Evolutionary conservation across 2,329 filamentous ascomycete species (phyloP).

Genomic region (Neonectria coccinea): DNA sequence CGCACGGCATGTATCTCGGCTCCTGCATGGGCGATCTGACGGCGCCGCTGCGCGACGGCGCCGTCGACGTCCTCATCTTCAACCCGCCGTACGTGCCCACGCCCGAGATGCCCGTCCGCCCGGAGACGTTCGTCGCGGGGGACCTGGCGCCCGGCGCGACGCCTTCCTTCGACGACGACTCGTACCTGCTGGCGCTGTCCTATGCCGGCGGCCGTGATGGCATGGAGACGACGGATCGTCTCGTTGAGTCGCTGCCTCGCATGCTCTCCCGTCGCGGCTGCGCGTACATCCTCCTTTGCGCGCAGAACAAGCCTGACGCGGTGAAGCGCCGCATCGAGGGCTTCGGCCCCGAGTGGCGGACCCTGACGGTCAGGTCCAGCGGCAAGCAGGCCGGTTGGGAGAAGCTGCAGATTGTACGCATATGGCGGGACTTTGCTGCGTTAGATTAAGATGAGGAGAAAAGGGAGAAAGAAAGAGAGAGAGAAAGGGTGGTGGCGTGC

Average conservation of each 20-base stretch:
- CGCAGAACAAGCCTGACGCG: slow-evolving; percentile 85
- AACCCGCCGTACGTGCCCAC: slow-evolving; percentile 98
- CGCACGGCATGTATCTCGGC: slow-evolving; percentile 77
- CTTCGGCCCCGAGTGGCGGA: slow-evolving; percentile 73
- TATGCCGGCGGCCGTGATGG: slow-evolving; percentile 91
- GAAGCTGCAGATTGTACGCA: slow-evolving; percentile 87
- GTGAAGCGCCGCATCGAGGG: slow-evolving; percentile 72
- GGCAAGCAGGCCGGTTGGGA: slow-evolving; percentile 95
- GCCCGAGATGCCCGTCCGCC: slow-evolving; percentile 73
- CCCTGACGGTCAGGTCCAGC: slow-evolving; percentile 82
- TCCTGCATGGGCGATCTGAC: slow-evolving; percentile 78
- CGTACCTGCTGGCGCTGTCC: slow-evolving; percentile 83
- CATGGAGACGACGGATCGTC: slow-evolving; percentile 90
- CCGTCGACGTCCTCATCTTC: slow-evolving; percentile 88
- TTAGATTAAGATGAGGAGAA: slow-evolving; percentile 7
- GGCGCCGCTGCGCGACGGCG: slow-evolving; percentile 65
- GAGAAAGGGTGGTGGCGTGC: slow-evolving; percentile 35
- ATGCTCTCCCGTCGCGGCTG: slow-evolving; percentile 77
- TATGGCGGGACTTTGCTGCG: slow-evolving; percentile 71
- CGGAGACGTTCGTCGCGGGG: slow-evolving; percentile 43
- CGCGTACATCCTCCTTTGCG: slow-evolving; percentile 90
- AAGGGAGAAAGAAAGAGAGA: neutral
- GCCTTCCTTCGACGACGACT: slow-evolving; percentile 79
- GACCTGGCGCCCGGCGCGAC: slow-evolving; percentile 45
- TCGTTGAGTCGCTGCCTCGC: slow-evolving; percentile 76